Base-by-base conservation (phyloP, 352 stramenopile species). In the Globisporangium uncinulatum region DNA sequence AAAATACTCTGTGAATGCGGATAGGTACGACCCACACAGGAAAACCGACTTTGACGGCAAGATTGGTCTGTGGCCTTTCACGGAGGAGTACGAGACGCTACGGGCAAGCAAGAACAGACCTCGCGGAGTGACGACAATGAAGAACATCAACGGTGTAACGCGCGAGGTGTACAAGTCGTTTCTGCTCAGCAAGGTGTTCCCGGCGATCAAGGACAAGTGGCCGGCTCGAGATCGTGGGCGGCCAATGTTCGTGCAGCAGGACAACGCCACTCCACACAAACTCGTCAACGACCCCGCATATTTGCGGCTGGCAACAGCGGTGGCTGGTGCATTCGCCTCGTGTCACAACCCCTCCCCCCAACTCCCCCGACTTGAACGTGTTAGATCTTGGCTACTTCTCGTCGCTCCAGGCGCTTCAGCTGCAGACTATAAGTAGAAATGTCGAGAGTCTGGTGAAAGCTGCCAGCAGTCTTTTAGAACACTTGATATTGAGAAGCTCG, bases 1-100 rank as follows among this genome's bases (percentile, higher is more conserved):
- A 29, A 29, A 29, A 29, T 29, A 29, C 24, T 29, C 4, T 29
- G 4, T 29, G 24, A 29, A 29, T 29, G 24, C 24, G 2, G 4
- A 29, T 50, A 43, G 46, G 3, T 62, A 54, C 36, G 51, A 67
- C 46, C 58, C 57, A 54, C 17, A 44, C 9, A 15, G 21, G 1
- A 4, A 54, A 6, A n/a, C 17, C 10, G 47, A 54, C 32, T 67
- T 59, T 20, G 36, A 62, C 24, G 61, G 55, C 0, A 62, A 67
- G 17, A 36, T 67, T 5, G 55, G 54, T 0, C 56, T 62, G 14
- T 67, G 47, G 11, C 61, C 61, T 9, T 47, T 67, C 24, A 29
- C 59, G 17, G 5, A 36, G 2, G 1, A 51, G 24, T 29, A 37
- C 0, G n/a, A 32, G 6, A 44, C 54, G 0, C 46, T 59, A 14